Percentiles rank a stretch among this genome's conserved stretches.
Evolutionary conservation across 1,284 basidiomycete species (phyloP).

Genomic region (Pascua guehoae): DNA sequence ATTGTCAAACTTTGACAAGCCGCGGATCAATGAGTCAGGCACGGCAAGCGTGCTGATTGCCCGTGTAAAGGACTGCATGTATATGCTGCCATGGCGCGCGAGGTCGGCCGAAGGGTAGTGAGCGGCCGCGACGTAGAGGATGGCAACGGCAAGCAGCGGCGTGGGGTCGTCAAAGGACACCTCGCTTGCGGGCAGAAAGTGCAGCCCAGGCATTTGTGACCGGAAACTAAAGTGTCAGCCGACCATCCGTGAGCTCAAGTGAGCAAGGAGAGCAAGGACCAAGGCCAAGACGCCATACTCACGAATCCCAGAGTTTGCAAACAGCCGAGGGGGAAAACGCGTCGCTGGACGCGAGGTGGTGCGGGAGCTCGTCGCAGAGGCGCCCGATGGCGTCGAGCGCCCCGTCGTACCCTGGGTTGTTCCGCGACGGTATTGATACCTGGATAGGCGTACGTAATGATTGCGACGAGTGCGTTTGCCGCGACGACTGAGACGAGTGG

Average conservation of each 20-base stretch:
- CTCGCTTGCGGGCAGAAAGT: slow-evolving; percentile 20
- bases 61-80: slow-evolving; percentile 17
- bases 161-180: slow-evolving; percentile 23
- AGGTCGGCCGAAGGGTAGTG: slow-evolving; percentile 17
- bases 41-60: slow-evolving; percentile 16
- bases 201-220: slow-evolving; percentile 22
- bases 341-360: slow-evolving; percentile 4
- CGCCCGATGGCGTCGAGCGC: slow-evolving; percentile 12
- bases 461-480: too few relatives aligned
- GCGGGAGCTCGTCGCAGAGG: slow-evolving; percentile 16
- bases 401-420: slow-evolving; percentile 3
- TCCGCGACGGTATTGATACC: too few relatives aligned
- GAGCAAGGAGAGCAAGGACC: too few relatives aligned
- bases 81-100: slow-evolving; percentile 15
- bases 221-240: slow-evolving; percentile 19
- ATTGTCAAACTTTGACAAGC: slow-evolving; percentile 18
- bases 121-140: slow-evolving; percentile 20
- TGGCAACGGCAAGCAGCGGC: slow-evolving; percentile 20
- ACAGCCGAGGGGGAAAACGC: slow-evolving; percentile 13
- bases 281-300: background rate
- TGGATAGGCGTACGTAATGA: too few relatives aligned
- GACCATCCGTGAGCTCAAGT: too few relatives aligned
- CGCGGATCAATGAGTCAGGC: slow-evolving; percentile 14
- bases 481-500: too few relatives aligned
- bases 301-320: slow-evolving; percentile 16